Evolutionary conservation across 2,329 filamentous ascomycete species (phyloP), one percentile per base, ranked within the genome.

Genomic region (Chrysoporthe puriensis): DNA sequence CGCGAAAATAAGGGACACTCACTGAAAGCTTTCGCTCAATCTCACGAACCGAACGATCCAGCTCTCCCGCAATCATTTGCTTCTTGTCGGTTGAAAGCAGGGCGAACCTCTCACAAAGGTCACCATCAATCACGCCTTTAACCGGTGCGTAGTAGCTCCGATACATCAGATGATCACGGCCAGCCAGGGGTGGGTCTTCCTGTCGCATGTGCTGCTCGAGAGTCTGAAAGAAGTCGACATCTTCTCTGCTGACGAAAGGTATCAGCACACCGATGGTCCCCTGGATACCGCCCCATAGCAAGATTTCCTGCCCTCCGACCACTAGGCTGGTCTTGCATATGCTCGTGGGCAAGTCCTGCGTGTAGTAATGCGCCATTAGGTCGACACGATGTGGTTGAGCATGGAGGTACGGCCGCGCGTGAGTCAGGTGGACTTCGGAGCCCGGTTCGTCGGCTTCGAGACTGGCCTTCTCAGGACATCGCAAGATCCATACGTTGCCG

Each of bases 151-250:
- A 99, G 80, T 98, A 99, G 71, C 94, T 90, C 71, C 96, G 87
- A 79, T 97, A 99, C 75, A 97, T 96, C 58, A 99, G 84, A 79
- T 99, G 96, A 78, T 99, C 96, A 72, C 96, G 87, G 54, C 96
- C 96, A 26, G 93, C 92, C 59, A 99, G 82, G 8, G 95, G 95
- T 46, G 94, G 86, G 75, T 97, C 94, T 76, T 97, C 93, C 14
- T 87, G 88, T 60, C 95, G 88, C 77, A 99, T 85, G 75, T 97
- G 92, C 76, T 91, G 90, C 80, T 99, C 96, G 34, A 99, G 85
- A 70, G 88, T 93, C 78, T 97, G 94, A 87, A 99, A 99, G 81
- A 99, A 98, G 78, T 98, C 96, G 62, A 96, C 92, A 74, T 98
- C 95, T 76, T 98, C 94, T 48, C 96, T 91, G 70, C 90, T 91